Conservation (phyloP, 164 flowering plant genomes). For the Stephania japonica region DNA sequence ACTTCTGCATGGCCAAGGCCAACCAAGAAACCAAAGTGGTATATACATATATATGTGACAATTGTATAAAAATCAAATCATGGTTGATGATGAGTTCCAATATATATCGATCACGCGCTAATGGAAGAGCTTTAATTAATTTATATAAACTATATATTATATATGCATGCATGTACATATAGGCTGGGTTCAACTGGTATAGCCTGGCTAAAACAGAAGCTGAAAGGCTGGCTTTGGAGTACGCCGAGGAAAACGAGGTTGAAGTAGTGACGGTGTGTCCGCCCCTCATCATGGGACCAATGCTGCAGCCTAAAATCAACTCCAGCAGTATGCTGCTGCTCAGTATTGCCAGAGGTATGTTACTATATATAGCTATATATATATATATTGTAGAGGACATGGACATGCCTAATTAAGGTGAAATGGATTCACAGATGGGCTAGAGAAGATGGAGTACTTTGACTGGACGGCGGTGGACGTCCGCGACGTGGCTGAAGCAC, state of each 20-base stretch:
- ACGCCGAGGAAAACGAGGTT: constrained; percentile 27
- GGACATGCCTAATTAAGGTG: neutral
- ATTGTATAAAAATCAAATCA: too few relatives aligned
- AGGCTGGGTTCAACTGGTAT: constrained; percentile 33
- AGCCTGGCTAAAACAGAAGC: constrained; percentile 46
- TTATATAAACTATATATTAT: too few relatives aligned
- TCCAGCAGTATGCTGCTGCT: constrained; percentile 32
- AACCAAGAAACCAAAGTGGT: too few relatives aligned
- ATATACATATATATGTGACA: too few relatives aligned
- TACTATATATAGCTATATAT: too few relatives aligned
- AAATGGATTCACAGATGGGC: constrained; percentile 22
- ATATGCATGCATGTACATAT: too few relatives aligned
- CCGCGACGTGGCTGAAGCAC: constrained; percentile 53
- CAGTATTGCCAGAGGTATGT: constrained; percentile 31
- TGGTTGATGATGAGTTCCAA: too few relatives aligned
- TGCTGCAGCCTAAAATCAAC: constrained; percentile 41
- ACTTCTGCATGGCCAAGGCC: constrained; percentile 23
- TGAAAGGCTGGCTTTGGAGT: constrained; percentile 40
- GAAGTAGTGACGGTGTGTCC: constrained; percentile 45
- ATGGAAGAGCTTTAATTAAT: too few relatives aligned
- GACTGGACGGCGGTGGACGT: constrained; percentile 35
- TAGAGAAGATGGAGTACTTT: constrained; percentile 22
- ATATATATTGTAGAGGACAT: too few relatives aligned
- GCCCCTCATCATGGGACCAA: constrained; percentile 36
- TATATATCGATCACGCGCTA: too few relatives aligned